Conservation (phyloP, 352 stramenopile species). For the Thalassiosira mediterranea region DNA sequence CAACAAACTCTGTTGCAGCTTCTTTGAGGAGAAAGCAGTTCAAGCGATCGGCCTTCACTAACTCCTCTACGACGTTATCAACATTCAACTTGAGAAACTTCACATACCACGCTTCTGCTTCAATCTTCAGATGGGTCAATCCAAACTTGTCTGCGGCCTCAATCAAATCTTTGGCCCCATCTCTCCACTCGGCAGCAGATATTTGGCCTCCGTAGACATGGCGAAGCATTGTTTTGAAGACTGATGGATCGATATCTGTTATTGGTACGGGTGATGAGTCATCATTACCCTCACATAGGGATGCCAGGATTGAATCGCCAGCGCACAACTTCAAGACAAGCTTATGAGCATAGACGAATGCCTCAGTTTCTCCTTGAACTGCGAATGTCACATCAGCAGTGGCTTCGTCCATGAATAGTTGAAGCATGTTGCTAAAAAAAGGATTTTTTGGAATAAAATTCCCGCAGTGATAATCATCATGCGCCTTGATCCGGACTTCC, state of each 20-base stretch:
- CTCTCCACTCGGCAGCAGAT: not conserved
- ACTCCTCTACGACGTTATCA: too few relatives aligned
- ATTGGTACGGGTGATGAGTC: not conserved
- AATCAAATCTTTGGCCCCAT: not conserved
- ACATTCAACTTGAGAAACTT: too few relatives aligned
- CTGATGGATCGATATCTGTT: not conserved
- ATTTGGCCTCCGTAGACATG: not conserved
- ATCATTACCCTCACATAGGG: not conserved
- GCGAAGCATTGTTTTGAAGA: not conserved
- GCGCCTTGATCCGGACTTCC: not conserved
- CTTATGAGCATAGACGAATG: conserved; percentile 3
- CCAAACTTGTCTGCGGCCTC: too few relatives aligned
- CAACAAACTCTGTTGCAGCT: too few relatives aligned
- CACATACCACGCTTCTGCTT: too few relatives aligned
- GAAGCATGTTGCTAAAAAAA: not conserved
- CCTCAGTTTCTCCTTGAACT: not conserved
- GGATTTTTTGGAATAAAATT: not conserved
- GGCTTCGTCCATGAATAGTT: not conserved
- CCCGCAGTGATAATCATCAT: not conserved
- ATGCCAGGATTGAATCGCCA: not conserved
- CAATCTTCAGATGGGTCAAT: not conserved
- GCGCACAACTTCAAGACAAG: not conserved
- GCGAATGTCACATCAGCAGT: conserved; percentile 2
- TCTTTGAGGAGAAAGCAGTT: too few relatives aligned
- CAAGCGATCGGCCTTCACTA: too few relatives aligned